Conservation (phyloP, 192 early-diverging fungal species). For the Coemansia sp. region DNA sequence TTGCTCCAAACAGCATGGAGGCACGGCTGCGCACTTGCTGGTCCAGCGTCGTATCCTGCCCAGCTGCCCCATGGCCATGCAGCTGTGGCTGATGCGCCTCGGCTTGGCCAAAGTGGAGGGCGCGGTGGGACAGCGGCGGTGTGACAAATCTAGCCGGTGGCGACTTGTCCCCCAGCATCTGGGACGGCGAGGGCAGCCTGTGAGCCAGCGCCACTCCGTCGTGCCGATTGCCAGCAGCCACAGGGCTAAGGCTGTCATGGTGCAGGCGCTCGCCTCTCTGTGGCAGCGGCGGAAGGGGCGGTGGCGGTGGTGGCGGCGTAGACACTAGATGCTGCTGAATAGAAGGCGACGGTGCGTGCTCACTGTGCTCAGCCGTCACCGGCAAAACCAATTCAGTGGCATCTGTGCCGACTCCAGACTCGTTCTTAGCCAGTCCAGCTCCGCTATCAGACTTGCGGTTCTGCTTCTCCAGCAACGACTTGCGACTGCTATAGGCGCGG, state of each 20-base stretch:
- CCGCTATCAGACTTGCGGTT: slow-evolving; percentile 24
- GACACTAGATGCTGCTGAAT: not conserved
- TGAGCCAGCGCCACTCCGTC: not conserved
- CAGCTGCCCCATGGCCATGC: not conserved
- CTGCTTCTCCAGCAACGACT: slow-evolving; percentile 49
- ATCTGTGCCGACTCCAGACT: not conserved
- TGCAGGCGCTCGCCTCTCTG: not conserved
- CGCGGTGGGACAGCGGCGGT: not conserved
- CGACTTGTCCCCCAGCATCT: slow-evolving; percentile 3
- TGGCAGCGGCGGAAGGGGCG: not conserved
- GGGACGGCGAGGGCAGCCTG: slow-evolving; percentile 2
- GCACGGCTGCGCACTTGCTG: slow-evolving; percentile 18
- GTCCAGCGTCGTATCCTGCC: slow-evolving; percentile 8
- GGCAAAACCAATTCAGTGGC: not conserved
- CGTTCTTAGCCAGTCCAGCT: not conserved
- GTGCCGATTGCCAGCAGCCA: not conserved
- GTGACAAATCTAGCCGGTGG: not conserved
- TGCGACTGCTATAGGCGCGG: slow-evolving; percentile 54
- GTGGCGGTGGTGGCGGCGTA: not conserved
- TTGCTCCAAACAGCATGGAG: slow-evolving; percentile 1
- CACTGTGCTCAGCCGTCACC: not conserved
- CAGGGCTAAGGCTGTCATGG: slow-evolving; percentile 1
- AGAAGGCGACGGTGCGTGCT: not conserved
- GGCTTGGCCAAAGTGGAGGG: not conserved
- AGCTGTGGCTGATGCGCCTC: not conserved